Evolutionary conservation across 305 asterid genomes (phyloP).

Genomic region (Solanum hybrid): DNA sequence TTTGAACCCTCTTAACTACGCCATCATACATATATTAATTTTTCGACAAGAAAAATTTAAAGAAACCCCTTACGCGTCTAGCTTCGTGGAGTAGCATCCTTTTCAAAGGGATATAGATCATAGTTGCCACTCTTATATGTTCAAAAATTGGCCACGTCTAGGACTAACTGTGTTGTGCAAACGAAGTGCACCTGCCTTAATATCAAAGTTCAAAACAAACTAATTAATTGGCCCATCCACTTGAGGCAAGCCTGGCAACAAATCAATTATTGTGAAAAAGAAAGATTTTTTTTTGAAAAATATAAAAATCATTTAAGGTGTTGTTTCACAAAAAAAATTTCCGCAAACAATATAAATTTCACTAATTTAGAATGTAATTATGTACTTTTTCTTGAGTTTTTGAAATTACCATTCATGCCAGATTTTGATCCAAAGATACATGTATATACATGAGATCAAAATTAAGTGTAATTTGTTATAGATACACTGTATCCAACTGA

Average conservation of each 20-base stretch:
- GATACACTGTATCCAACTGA: too few relatives aligned
- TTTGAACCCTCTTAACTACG: too few relatives aligned
- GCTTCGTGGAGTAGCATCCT: neutral
- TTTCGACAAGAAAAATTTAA: too few relatives aligned
- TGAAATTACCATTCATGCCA: neutral
- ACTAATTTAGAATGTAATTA: too few relatives aligned
- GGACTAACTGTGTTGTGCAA: neutral
- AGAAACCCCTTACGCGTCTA: neutral
- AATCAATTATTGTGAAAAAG: constrained; percentile 4
- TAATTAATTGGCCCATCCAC: neutral
- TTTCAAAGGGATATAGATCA: neutral
- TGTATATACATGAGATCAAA: too few relatives aligned
- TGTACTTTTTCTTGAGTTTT: neutral
- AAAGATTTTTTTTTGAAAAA: neutral
- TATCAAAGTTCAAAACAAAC: neutral
- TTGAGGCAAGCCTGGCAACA: neutral
- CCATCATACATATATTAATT: neutral
- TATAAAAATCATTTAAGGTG: neutral
- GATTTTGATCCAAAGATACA: neutral
- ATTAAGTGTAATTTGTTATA: too few relatives aligned
- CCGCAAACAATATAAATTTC: too few relatives aligned
- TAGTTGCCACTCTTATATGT: neutral
- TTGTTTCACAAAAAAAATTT: neutral
- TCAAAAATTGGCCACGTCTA: neutral
- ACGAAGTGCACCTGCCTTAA: neutral